phyloP scores from a whole-genome alignment of 371 early-diverging fungal genomes.

The Rhizopus delemar region DNA sequence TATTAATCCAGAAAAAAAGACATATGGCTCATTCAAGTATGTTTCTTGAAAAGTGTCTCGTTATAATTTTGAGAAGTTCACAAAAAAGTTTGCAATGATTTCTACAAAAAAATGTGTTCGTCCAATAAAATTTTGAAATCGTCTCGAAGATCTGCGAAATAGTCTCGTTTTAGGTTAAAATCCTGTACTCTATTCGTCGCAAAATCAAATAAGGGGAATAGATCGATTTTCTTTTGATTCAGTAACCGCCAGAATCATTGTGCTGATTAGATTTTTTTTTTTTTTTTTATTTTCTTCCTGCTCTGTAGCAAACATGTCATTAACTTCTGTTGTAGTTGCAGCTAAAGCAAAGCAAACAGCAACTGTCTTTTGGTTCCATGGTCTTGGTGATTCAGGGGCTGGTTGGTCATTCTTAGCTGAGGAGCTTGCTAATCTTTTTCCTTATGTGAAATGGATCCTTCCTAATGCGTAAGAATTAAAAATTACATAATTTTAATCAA shows the following conservation, averaged over 20 bases:
- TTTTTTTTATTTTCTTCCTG: slow-evolving; percentile 6
- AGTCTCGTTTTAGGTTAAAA: too few relatives aligned
- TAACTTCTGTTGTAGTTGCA: slow-evolving; percentile 21
- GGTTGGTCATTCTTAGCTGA: slow-evolving; percentile 75
- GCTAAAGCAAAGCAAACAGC: slow-evolving; percentile 68
- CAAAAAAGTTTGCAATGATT: too few relatives aligned
- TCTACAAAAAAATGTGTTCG: too few relatives aligned
- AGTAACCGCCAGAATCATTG: not conserved
- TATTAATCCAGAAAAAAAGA: too few relatives aligned
- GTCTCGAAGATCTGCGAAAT: too few relatives aligned
- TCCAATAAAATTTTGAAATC: too few relatives aligned
- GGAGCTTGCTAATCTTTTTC: slow-evolving; percentile 61
- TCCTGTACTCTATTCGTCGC: too few relatives aligned
- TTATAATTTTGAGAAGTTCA: too few relatives aligned
- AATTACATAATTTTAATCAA: not conserved
- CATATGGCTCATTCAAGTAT: too few relatives aligned
- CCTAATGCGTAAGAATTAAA: slow-evolving; percentile 72
- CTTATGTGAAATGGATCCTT: slow-evolving; percentile 77
- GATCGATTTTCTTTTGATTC: too few relatives aligned
- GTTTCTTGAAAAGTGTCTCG: too few relatives aligned
- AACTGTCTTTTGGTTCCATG: slow-evolving; percentile 78
- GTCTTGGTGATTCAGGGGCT: slow-evolving; percentile 71
- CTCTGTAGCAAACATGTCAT: slow-evolving; percentile 13
- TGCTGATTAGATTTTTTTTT: not conserved
- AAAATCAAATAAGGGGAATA: too few relatives aligned